Evolutionary conservation across 192 early-diverging fungal species (phyloP), one percentile per base, ranked within the genome.

Genomic region (Backusella tuberculispora): DNA sequence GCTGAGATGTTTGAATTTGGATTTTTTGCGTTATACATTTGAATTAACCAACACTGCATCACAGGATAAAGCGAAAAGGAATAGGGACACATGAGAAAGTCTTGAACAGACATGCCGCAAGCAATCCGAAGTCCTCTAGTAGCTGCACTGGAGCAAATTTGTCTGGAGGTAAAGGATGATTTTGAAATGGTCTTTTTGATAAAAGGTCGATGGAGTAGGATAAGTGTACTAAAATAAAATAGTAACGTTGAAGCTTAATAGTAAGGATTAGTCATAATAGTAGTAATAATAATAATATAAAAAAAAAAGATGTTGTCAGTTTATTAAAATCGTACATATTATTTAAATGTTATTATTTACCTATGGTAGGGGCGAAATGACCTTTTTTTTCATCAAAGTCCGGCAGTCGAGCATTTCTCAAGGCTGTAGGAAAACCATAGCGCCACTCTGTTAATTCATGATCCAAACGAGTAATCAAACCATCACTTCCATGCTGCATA

Each of bases 391-490:
- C 17, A 17, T 67, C 37, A 67, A 67, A 67, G n/a, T 67, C 66
- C 3, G 8, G 38, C 12, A 67, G 19, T 67, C 41, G 38, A 8
- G 41, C 41, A 3, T 67, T 43, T 67, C 12, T 67, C n/a, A 67
- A 46, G 14, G 73, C 64, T 4, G 60, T 40, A 14, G 75, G 75
- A 1, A 76, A 63, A 14, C 42, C 63, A 41, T 47, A 24, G 0
- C 75, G 75, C 75, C 75, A 76, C 41, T 71, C 69, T 9, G 75
- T 76, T 42, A 76, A 63, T 38, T 60, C 69, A 53, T 64, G 53
- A 71, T 76, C 75, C 24, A 76, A 24, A 12, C 66, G 50, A 21
- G 48, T 71, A 34, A 76, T 69, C 21, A 76, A 43, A 1, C 46
- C 67, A 47, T 76, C 75, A 42, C 75, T 76, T 26, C 75, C 75